Percentiles rank a stretch among this genome's conserved stretches.
These are phyloP conservation scores for Aspergillus mulundensis DNA, from an alignment of 495 filamentous ascomycete genomes.

Conservation along the genomic window DNA sequence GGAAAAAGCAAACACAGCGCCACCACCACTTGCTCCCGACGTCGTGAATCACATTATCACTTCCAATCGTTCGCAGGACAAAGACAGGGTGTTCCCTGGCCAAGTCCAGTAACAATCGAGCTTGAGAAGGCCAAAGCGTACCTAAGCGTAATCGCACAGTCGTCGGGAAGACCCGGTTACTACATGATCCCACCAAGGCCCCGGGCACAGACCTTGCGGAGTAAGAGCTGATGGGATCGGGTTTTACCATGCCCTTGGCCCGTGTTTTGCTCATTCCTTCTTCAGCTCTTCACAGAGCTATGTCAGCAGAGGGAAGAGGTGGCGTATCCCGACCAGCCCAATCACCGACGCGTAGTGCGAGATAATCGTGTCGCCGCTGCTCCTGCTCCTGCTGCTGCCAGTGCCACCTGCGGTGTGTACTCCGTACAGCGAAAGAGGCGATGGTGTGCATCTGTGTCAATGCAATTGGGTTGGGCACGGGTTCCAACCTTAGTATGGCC, in stretches of 20 bases:
- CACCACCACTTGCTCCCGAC: conserved; percentile 11
- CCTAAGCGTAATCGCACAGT: too few relatives aligned
- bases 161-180: conserved; percentile 11
- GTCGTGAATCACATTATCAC: too few relatives aligned
- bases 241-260: too few relatives aligned
- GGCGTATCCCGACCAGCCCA: neutral
- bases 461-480: neutral
- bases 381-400: too few relatives aligned
- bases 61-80: conserved; percentile 14
- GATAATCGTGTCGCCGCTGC: too few relatives aligned
- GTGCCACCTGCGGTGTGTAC: too few relatives aligned
- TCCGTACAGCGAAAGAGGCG: too few relatives aligned
- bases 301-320: neutral
- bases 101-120: conserved; percentile 7
- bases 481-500: neutral
- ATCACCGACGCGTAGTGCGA: too few relatives aligned
- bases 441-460: too few relatives aligned
- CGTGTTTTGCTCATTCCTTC: neutral
- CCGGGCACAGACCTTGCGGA: too few relatives aligned
- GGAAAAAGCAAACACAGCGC: conserved; percentile 6
- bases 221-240: too few relatives aligned
- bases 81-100: conserved; percentile 3
- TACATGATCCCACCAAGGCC: conserved; percentile 1
- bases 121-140: neutral
- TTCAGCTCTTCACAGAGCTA: neutral